These are phyloP conservation scores for Auricularia sp. DNA, from an alignment of 768 basidiomycete species.

Conservation along the genomic window DNA sequence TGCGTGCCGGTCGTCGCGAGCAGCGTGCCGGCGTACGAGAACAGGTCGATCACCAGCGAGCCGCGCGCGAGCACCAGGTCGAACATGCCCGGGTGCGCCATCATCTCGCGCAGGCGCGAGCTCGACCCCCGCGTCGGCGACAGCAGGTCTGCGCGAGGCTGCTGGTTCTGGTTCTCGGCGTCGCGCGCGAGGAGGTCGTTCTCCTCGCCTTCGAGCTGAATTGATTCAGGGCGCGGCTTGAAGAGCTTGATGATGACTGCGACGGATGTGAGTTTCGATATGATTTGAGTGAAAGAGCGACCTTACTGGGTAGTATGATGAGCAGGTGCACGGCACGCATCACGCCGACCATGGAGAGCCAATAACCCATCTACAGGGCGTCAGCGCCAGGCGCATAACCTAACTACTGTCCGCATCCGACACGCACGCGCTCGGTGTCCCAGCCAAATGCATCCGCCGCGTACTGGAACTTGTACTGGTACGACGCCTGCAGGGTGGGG, in stretches of 20 bases:
- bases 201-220: slow-evolving; percentile 13
- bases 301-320: slow-evolving; percentile 49
- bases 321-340: slow-evolving; percentile 46
- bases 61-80: slow-evolving; percentile 60
- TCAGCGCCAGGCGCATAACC: no score
- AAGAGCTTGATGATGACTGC: slow-evolving; percentile 46
- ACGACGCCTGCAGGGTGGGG: slow-evolving; percentile 17
- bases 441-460: slow-evolving; percentile 51
- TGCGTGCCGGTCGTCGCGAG: slow-evolving; percentile 33
- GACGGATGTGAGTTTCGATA: neutral
- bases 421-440: slow-evolving; percentile 47
- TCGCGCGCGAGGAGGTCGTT: neutral
- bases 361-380: slow-evolving; percentile 55
- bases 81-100: slow-evolving; percentile 30
- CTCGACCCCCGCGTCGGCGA: slow-evolving; percentile 7
- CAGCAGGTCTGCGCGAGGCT: neutral
- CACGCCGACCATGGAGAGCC: slow-evolving; percentile 43
- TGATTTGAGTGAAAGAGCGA: neutral
- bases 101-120: neutral
- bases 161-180: no score
- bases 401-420: no score
- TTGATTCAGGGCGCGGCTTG: slow-evolving; percentile 29
- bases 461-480: slow-evolving; percentile 54
- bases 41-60: slow-evolving; percentile 48
- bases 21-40: slow-evolving; percentile 41